Evolutionary conservation across 2,329 filamentous ascomycete genomes (phyloP).

Genomic region (Rhynchosporium graminicola): DNA sequence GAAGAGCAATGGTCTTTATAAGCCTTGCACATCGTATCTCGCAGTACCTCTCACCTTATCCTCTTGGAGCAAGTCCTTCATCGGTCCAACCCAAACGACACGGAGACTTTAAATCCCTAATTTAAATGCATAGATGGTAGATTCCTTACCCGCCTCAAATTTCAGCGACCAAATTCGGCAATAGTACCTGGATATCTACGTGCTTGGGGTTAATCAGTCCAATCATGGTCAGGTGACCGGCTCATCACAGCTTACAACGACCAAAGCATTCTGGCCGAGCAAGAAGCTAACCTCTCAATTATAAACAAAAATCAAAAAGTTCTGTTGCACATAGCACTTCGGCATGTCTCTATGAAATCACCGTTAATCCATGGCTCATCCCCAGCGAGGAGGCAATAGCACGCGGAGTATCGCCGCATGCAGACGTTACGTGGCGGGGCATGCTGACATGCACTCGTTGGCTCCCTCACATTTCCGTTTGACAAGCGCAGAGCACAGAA

Average conservation of each 20-base stretch:
- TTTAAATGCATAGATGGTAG: too few species aligned
- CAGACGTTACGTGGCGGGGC: slow-evolving; percentile 10
- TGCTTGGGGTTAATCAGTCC: background rate
- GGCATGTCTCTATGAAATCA: slow-evolving; percentile 15
- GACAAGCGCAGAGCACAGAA: too few species aligned
- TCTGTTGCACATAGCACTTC: slow-evolving; percentile 8
- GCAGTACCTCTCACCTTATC: too few species aligned
- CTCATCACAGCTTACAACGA: background rate
- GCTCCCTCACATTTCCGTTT: background rate
- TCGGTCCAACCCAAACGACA: too few species aligned
- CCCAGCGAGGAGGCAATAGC: slow-evolving; percentile 8
- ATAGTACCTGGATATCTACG: background rate
- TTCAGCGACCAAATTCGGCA: too few species aligned
- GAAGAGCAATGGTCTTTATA: too few species aligned
- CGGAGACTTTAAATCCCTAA: too few species aligned
- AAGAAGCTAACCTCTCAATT: background rate
- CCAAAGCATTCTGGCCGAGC: background rate
- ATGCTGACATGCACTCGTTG: background rate
- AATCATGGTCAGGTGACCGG: background rate
- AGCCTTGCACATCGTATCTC: too few species aligned
- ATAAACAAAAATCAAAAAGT: background rate
- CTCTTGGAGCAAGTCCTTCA: too few species aligned
- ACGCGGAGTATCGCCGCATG: slow-evolving; percentile 7
- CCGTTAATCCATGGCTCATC: background rate
- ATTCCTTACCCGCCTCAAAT: too few species aligned